A percentile compares a stretch with the other conserved stretches of the same genome.
These are phyloP conservation scores for Pythium oligandrum DNA, from an alignment of 352 stramenopile species.

Conservation along the genomic window DNA sequence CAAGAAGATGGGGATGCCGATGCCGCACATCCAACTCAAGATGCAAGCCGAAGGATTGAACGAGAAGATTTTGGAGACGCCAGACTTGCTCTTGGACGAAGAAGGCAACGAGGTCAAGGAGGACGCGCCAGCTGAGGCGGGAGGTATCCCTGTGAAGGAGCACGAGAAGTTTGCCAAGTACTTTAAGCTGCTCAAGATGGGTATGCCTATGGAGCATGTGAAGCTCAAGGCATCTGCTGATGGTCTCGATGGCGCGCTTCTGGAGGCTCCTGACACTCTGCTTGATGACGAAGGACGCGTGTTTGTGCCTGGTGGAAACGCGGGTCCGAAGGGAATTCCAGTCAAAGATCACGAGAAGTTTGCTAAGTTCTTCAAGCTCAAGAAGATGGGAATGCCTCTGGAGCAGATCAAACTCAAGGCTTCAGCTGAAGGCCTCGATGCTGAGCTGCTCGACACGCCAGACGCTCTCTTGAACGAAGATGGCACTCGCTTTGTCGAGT, in stretches of 20 bases:
- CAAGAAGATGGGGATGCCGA: constrained; percentile 93
- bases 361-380: constrained; percentile 73
- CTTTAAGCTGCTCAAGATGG: constrained; percentile 93
- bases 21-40: constrained; percentile 90
- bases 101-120: constrained; percentile 57
- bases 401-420: constrained; percentile 79
- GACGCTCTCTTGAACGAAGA: constrained; percentile 58
- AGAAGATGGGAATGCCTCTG: constrained; percentile 81
- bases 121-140: constrained; percentile 4
- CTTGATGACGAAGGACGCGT: constrained; percentile 45
- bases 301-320: constrained; percentile 17
- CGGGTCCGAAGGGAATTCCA: constrained; percentile 26
- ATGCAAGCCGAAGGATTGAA: constrained; percentile 92
- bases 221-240: constrained; percentile 82
- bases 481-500: constrained; percentile 30
- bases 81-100: constrained; percentile 56
- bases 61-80: constrained; percentile 73
- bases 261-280: constrained; percentile 53
- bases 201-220: constrained; percentile 84
- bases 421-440: constrained; percentile 85
- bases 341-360: constrained; percentile 68
- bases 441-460: constrained; percentile 72
- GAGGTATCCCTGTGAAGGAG: constrained; percentile 66
- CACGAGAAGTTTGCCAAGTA: constrained; percentile 92
- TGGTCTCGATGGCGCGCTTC: constrained; percentile 41